Percentiles rank a stretch among this genome's conserved stretches.
Evolutionary conservation across 2,329 filamentous ascomycete species (phyloP).

Genomic region (Claviceps spartinae): DNA sequence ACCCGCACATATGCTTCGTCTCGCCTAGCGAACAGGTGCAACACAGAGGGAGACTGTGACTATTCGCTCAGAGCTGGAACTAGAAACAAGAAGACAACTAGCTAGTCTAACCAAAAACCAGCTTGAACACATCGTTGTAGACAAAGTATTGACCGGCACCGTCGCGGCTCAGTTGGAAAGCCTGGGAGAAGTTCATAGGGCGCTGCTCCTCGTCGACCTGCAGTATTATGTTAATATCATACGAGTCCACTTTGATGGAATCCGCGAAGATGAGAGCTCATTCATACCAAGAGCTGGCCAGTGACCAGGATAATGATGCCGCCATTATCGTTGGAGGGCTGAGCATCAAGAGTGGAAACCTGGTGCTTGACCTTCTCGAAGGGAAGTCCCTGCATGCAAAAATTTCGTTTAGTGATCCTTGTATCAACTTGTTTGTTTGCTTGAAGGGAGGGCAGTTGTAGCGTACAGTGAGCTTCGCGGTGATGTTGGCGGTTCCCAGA

Average conservation of each 20-base stretch:
- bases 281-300: constrained; percentile 64
- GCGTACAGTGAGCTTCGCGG: constrained; percentile 68
- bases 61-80: background rate
- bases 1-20: background rate
- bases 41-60: background rate
- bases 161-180: constrained; percentile 71
- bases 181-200: constrained; percentile 83
- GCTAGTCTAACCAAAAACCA: constrained; percentile 51
- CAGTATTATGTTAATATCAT: background rate
- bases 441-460: background rate
- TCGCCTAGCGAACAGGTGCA: background rate
- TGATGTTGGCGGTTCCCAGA: constrained; percentile 51
- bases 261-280: background rate
- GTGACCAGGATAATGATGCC: constrained; percentile 81
- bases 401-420: background rate
- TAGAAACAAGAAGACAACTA: background rate
- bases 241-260: background rate
- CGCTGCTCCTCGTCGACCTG: constrained; percentile 76
- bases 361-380: constrained; percentile 74
- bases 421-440: background rate
- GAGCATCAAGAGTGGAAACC: constrained; percentile 66
- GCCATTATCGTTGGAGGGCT: constrained; percentile 52
- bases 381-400: constrained; percentile 47
- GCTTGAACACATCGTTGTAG: constrained; percentile 89
- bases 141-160: constrained; percentile 63